These are phyloP conservation scores for Protomyces macrosporus DNA, from an alignment of 1,139 yeast genomes.

Conservation along the genomic window DNA sequence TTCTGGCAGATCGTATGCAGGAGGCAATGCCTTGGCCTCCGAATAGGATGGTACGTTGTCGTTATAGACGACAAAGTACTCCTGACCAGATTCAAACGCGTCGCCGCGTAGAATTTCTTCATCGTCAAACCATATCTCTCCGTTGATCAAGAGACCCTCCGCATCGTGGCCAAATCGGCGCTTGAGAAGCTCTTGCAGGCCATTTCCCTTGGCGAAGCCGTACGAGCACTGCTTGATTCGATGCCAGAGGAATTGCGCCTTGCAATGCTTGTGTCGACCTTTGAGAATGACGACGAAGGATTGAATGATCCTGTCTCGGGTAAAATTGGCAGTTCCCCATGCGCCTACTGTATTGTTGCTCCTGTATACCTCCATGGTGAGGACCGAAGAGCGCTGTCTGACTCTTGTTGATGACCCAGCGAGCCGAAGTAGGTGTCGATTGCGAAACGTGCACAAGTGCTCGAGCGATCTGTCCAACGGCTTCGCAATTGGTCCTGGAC, in stretches of 20 bases:
- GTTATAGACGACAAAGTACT: constrained; percentile 12
- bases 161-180: constrained; percentile 19
- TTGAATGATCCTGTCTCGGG: constrained; percentile 1
- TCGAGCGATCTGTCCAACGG: no score
- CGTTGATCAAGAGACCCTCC: constrained; percentile 4
- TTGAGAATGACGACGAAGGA: background rate
- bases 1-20: background rate
- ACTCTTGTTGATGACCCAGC: no score
- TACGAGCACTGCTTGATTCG: background rate
- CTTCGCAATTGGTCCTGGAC: no score
- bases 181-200: constrained; percentile 6
- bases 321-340: background rate
- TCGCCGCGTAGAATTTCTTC: constrained; percentile 11
- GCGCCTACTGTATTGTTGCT: background rate
- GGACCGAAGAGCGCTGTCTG: background rate
- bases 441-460: no score
- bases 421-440: no score
- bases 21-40: background rate
- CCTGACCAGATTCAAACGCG: background rate
- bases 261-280: constrained; percentile 12
- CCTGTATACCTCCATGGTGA: background rate
- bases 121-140: constrained; percentile 1
- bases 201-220: background rate
- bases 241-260: constrained; percentile 12
- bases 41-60: constrained; percentile 8